phyloP scores from a whole-genome alignment of 768 basidiomycete genomes.

The Gyrodon lividus region DNA sequence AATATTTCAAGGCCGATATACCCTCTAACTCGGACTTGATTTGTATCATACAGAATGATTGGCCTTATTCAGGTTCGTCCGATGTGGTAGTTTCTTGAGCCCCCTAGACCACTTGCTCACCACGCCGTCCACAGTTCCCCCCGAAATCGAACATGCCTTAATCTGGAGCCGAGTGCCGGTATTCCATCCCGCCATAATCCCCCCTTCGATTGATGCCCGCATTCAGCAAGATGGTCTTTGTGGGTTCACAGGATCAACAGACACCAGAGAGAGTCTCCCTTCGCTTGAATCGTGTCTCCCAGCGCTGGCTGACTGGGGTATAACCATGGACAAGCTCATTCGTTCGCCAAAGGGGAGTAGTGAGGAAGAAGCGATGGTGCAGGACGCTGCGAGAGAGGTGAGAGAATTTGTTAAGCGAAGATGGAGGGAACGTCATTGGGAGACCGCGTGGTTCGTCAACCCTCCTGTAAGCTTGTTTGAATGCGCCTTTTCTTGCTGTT shows the following conservation, averaged over 20 bases:
- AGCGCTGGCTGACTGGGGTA: constrained; percentile 66
- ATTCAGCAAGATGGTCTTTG: constrained; percentile 76
- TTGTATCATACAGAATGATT: constrained; percentile 79
- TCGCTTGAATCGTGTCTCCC: constrained; percentile 56
- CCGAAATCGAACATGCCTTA: constrained; percentile 69
- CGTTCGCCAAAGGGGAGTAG: constrained; percentile 48
- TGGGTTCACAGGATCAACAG: constrained; percentile 69
- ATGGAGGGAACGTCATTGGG: constrained; percentile 78
- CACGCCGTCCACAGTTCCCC: constrained; percentile 47
- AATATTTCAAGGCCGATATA: constrained; percentile 67
- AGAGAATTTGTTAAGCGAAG: constrained; percentile 58
- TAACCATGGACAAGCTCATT: constrained; percentile 61
- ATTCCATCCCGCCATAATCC: constrained; percentile 58
- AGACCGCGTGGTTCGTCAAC: constrained; percentile 91
- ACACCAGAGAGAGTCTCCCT: constrained; percentile 60
- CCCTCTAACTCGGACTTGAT: constrained; percentile 48
- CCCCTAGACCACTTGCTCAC: not conserved
- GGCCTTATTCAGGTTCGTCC: constrained; percentile 78
- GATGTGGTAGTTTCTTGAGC: not conserved
- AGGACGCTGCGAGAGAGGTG: constrained; percentile 55
- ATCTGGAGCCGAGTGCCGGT: constrained; percentile 79
- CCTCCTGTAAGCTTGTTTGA: constrained; percentile 59
- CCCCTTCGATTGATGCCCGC: constrained; percentile 49
- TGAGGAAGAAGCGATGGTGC: constrained; percentile 53
- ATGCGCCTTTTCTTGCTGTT: not conserved